A percentile compares a stretch with the other conserved stretches of the same genome.
Conservation (phyloP, 768 basidiomycete genomes). For the Boletus vermiculosoides region DNA sequence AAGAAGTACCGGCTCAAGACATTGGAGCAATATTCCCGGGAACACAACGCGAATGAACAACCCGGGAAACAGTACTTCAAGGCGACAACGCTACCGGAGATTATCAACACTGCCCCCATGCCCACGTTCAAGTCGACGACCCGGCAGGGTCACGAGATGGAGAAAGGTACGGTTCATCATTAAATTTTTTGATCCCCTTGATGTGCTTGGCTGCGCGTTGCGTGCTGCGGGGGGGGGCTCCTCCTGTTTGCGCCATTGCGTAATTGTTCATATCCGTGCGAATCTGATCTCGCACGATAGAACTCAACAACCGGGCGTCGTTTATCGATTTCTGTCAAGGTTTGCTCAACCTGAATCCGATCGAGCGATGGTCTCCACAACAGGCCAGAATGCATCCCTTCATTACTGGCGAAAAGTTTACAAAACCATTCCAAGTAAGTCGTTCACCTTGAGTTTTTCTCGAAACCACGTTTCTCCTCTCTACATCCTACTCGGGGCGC, state of each 20-base stretch:
- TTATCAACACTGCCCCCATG: slow-evolving; percentile 95
- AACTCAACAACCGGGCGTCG: slow-evolving; percentile 88
- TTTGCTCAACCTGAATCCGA: slow-evolving; percentile 89
- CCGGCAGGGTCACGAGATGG: slow-evolving; percentile 76
- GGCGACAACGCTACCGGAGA: slow-evolving; percentile 88
- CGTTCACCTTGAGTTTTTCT: not conserved
- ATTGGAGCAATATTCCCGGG: slow-evolving; percentile 92
- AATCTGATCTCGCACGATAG: slow-evolving; percentile 42
- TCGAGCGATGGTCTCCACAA: slow-evolving; percentile 95
- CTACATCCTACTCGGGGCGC: slow-evolving; percentile 2
- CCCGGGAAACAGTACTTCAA: slow-evolving; percentile 99
- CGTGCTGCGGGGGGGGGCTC: not conserved
- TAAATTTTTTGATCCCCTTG: not conserved
- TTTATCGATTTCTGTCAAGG: slow-evolving; percentile 99
- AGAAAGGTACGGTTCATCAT: slow-evolving; percentile 64
- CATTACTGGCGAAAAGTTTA: slow-evolving; percentile 96
- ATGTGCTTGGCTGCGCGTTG: not conserved
- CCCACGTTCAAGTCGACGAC: slow-evolving; percentile 73
- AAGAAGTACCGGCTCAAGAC: slow-evolving; percentile 87
- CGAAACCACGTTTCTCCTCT: not conserved
- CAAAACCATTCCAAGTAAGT: slow-evolving; percentile 79
- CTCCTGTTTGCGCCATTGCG: slow-evolving; percentile 3
- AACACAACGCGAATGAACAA: slow-evolving; percentile 94
- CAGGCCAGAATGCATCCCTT: slow-evolving; percentile 96
- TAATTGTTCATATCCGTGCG: slow-evolving; percentile 7